phyloP scores from a whole-genome alignment of 371 early-diverging fungal species.

The Sporodiniella umbellata region DNA sequence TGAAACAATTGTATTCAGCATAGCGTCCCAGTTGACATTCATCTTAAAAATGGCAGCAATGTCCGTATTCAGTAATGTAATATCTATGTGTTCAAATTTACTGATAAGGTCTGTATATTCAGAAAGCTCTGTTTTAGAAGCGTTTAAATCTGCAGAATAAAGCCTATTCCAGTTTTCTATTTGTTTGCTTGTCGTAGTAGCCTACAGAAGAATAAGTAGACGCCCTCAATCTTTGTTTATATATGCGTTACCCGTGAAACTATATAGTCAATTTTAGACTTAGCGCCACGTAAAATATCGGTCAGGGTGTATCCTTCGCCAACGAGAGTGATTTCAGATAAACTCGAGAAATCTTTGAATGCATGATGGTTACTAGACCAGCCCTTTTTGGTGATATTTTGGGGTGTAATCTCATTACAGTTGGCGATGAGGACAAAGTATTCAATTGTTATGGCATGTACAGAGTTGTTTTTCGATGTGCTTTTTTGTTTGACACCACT shows the following conservation, averaged over 20 bases:
- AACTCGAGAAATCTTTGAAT: conserved; percentile 1
- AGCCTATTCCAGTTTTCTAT: conserved; percentile 34
- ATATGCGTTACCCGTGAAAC: conserved; percentile 28
- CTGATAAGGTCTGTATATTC: conserved; percentile 20
- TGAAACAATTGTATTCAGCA: conserved; percentile 20
- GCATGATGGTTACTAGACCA: conserved; percentile 8
- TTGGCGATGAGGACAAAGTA: conserved; percentile 38
- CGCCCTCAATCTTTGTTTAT: background rate
- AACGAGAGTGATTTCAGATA: conserved; percentile 12
- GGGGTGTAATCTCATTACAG: conserved; percentile 19
- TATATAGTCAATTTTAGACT: conserved; percentile 30
- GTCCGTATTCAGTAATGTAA: conserved; percentile 26
- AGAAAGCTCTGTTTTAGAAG: conserved; percentile 8
- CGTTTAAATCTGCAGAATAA: conserved; percentile 13
- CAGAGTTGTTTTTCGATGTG: background rate
- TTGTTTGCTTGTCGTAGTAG: conserved; percentile 28
- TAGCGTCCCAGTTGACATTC: conserved; percentile 28
- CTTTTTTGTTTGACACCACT: background rate
- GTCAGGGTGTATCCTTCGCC: conserved; percentile 25
- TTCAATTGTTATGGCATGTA: conserved; percentile 16
- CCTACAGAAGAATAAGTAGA: conserved; percentile 12
- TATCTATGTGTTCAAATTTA: conserved; percentile 32
- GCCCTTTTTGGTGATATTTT: conserved; percentile 17
- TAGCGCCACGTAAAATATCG: conserved; percentile 29
- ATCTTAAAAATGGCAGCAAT: conserved; percentile 20